Evolutionary conservation across 371 early-diverging fungal species (phyloP), one percentile per base, ranked within the genome.

Genomic region (Funneliformis caledonium): DNA sequence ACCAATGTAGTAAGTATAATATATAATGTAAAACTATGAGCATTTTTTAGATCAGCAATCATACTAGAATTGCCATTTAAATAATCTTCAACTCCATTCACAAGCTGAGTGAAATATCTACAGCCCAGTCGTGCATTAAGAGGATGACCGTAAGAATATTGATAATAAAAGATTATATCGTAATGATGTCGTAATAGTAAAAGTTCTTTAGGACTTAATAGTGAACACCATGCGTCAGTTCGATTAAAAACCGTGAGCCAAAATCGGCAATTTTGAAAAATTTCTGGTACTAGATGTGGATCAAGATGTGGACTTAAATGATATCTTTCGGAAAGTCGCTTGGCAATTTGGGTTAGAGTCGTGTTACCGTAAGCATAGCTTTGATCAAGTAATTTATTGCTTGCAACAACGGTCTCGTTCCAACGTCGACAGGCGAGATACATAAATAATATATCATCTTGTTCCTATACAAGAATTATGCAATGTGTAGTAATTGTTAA

Each of bases 121-220:
- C 85, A 86, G 5, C 86, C 86, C 61, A 88, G 80, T 47, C 82
- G 59, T 0, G 8, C 26, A 64, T 88, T 87, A 2, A 88, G 64
- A 22, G 76, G 68, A 61, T 81, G 37, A 10, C 86, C 87, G 76
- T 88, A 87, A 8, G 85, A 81, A 52, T 83, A 86, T 31, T 78
- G 85, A 72, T 82, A 83, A 43, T 86, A 86, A 19, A 85, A 77
- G 19, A 83, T 72, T 14, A 87, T 52, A 77, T 88, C 88, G 22
- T 82, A 69, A 11, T 70, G 56, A 68, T 85, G 87, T 60, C 86
- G 87, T 11, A 86, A 72, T 42, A 60, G 61, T 8, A n/a, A n/a
- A n/a, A n/a, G n/a, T n/a, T n/a, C n/a, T n/a, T n/a, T n/a, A n/a
- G n/a, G n/a, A n/a, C n/a, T 81, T 14, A 88, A 76, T 52, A 87